Base-by-base conservation (phyloP, 495 filamentous ascomycete genomes). In the Penicillium desertorum region DNA sequence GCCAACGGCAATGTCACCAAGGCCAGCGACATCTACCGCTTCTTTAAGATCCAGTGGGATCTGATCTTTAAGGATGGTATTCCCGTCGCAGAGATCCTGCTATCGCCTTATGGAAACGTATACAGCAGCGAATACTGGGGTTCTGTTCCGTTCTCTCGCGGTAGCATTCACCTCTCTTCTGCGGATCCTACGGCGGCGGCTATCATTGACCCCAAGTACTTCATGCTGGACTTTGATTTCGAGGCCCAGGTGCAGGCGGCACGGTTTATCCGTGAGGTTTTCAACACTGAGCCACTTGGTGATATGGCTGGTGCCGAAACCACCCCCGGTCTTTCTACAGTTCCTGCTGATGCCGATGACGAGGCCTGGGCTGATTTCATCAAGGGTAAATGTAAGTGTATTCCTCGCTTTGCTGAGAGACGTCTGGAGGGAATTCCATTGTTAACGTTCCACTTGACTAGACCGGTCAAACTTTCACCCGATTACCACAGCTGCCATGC, bases 151-250 rank as follows among this genome's bases (percentile, higher is more conserved):
- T 79, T 84, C 32, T 81, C 82, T 3, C 79, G 83, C 10, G 84
- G 84, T 5, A 80, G 64, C 39, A 76, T 86, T 48, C 84, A 87
- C 61, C 82, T 85, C 47, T 59, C 62, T 0, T 75, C 73, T 9
- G 37, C 70, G 7, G 66, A 80, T 45, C 57, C 75, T 0, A 44
- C 41, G 0, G 62, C 56, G 5, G 50, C 69, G n/a, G 79, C 83
- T 0, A 39, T 57, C 1, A 79, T 82, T 58, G 77, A 86, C 54
- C 82, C 82, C 1, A 77, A 73, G 17, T 87, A 83, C 61, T 76
- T 82, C 60, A 71, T 75, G 50, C 65, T 86, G 53, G 72, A 76
- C 1, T 63, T 80, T 16, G 84, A 87, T 57, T 8, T 77, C 34
- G 72, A 80, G 2, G 49, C 57, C 8, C 66, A 74, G 48, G 49